phyloP scores from a whole-genome alignment of 176 grass and related monocot species.

The Puya raimondii region DNA sequence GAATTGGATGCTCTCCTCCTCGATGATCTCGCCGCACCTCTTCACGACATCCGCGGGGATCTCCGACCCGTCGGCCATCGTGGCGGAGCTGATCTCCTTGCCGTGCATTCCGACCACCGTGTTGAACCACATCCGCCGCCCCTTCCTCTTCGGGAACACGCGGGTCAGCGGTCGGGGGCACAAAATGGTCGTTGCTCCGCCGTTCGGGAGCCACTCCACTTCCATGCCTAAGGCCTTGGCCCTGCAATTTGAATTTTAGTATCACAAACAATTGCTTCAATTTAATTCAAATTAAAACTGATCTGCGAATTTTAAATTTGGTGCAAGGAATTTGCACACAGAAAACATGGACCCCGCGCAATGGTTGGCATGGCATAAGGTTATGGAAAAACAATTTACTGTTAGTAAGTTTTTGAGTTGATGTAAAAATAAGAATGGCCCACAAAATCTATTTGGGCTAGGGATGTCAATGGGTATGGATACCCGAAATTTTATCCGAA shows the following conservation, averaged over 20 bases:
- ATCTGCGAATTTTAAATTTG: too few relatives aligned
- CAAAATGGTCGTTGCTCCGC: slow-evolving; percentile 29
- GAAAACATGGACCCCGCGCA: too few relatives aligned
- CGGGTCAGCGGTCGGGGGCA: slow-evolving; percentile 35
- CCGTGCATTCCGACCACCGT: slow-evolving; percentile 61
- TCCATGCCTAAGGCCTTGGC: slow-evolving; percentile 46
- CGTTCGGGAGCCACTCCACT: slow-evolving; percentile 43
- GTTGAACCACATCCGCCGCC: slow-evolving; percentile 57
- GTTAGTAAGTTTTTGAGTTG: too few relatives aligned
- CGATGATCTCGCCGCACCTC: slow-evolving; percentile 63
- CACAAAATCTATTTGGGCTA: too few relatives aligned
- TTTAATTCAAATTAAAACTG: too few relatives aligned
- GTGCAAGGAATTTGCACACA: too few relatives aligned
- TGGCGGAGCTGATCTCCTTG: slow-evolving; percentile 44
- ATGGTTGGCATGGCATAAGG: too few relatives aligned
- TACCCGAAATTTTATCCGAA: too few relatives aligned
- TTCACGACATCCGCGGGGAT: slow-evolving; percentile 39
- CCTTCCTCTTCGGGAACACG: slow-evolving; percentile 33
- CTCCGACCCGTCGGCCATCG: slow-evolving; percentile 36
- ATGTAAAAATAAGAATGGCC: too few relatives aligned
- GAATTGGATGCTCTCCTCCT: slow-evolving; percentile 78
- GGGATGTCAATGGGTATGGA: too few relatives aligned
- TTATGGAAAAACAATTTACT: too few relatives aligned
- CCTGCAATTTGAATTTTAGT: neutral
- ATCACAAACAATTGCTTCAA: too few relatives aligned